A percentile compares a stretch with the other conserved stretches of the same genome.
phyloP scores from a whole-genome alignment of 257 asterid species.

The Plantago elongata region DNA sequence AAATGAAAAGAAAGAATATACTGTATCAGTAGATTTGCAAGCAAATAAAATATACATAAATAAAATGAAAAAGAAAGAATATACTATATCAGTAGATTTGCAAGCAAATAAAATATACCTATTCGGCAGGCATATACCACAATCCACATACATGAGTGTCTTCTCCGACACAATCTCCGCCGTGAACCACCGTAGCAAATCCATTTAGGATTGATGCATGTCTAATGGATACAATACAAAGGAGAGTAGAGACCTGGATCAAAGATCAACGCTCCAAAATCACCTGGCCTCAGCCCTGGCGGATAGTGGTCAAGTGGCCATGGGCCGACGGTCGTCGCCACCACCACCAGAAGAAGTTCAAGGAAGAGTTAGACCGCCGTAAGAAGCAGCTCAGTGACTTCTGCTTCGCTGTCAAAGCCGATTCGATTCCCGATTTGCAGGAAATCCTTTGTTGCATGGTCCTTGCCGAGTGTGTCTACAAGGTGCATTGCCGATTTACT shows the following conservation, averaged over 20 bases:
- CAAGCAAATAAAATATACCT: too few relatives aligned
- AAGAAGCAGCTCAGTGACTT: conserved; percentile 78
- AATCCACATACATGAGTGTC: too few relatives aligned
- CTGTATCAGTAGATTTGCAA: too few relatives aligned
- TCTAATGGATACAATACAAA: conserved; percentile 65
- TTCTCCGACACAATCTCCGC: background rate
- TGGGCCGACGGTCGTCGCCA: conserved; percentile 58
- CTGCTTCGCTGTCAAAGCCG: conserved; percentile 79
- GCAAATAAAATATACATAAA: too few relatives aligned
- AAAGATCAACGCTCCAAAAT: conserved; percentile 73
- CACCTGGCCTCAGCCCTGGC: conserved; percentile 88
- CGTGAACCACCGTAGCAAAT: conserved; percentile 3
- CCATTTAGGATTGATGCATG: conserved; percentile 45
- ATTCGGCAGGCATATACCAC: too few relatives aligned
- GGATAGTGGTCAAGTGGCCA: conserved; percentile 75
- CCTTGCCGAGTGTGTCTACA: conserved; percentile 92
- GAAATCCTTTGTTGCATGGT: conserved; percentile 97
- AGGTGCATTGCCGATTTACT: conserved; percentile 38
- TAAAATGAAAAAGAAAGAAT: too few relatives aligned
- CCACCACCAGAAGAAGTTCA: conserved; percentile 60
- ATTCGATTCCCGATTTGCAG: conserved; percentile 82
- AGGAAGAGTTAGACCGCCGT: conserved; percentile 63
- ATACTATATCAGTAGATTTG: too few relatives aligned
- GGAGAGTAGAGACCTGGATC: conserved; percentile 91
- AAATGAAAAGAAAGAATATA: too few relatives aligned